A percentile compares a stretch with the other conserved stretches of the same genome.
Evolutionary conservation across 2,329 filamentous ascomycete genomes (phyloP).

Genomic region (Colletotrichum sp.): DNA sequence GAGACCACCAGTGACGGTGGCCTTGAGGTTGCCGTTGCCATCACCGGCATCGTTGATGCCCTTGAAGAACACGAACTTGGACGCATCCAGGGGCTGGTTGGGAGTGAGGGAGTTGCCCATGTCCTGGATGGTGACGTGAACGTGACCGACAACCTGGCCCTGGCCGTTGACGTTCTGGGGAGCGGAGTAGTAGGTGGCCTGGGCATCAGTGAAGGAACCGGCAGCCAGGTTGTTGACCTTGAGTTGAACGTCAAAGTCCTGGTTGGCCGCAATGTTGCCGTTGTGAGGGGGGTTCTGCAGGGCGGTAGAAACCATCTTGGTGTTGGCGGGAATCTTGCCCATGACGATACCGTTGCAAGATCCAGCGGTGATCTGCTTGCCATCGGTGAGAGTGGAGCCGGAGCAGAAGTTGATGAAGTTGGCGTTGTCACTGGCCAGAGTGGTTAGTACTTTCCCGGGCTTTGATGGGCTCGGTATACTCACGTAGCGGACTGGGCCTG

Average conservation of each 20-base stretch:
- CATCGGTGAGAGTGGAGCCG: constrained; percentile 62
- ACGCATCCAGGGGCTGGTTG: constrained; percentile 54
- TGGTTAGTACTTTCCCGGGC: background rate
- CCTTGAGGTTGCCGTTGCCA: constrained; percentile 56
- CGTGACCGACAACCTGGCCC: constrained; percentile 62
- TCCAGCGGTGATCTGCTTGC: constrained; percentile 59
- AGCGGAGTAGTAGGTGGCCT: constrained; percentile 64
- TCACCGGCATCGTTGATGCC: constrained; percentile 68
- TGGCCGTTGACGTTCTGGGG: constrained; percentile 55
- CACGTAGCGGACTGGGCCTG: constrained; percentile 59
- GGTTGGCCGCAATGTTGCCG: constrained; percentile 49
- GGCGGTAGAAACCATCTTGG: constrained; percentile 63
- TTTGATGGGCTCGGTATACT: constrained; percentile 25
- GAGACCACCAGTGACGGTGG: constrained; percentile 61
- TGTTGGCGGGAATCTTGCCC: constrained; percentile 62
- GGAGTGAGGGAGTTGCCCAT: constrained; percentile 57
- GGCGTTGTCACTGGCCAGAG: constrained; percentile 50
- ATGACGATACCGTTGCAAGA: constrained; percentile 70
- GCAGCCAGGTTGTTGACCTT: constrained; percentile 57
- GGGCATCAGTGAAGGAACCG: constrained; percentile 66
- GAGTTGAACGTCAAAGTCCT: constrained; percentile 58
- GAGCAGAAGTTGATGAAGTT: constrained; percentile 71
- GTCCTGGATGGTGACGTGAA: constrained; percentile 64
- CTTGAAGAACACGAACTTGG: constrained; percentile 67
- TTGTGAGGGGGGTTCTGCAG: constrained; percentile 58